Evolutionary conservation across 2,329 filamentous ascomycete genomes (phyloP), one percentile per base, ranked within the genome.

Genomic region (Penicillium polonicum): DNA sequence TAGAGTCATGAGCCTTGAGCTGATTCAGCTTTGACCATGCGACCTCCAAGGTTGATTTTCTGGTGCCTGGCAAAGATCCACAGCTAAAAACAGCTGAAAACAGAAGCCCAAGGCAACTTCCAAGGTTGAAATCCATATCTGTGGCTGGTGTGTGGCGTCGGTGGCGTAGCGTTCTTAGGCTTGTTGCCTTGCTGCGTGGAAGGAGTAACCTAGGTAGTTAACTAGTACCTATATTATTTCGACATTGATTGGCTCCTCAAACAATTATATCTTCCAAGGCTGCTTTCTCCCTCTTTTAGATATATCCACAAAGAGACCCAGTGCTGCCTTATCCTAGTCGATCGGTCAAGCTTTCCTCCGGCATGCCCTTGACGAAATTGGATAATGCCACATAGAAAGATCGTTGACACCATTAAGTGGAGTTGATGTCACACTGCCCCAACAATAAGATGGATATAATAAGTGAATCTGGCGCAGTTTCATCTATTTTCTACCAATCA

Each of bases 1-100:
- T 61, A 55, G 58, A 63, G 65, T 52, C 65, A 67, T 68, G 51
- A 48, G 52, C 53, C 27, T 27, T 52, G 44, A 43, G 17, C 36
- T 42, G 23, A 52, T 21, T 5, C 25, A 41, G 39, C 15, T 19
- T 35, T 48, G 48, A 59, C 62, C 62, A 64, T 63, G 33, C 17
- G 25, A 41, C 4, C 5, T 39, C 4, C n/a, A 38, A 38, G 17
- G 9, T 50, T 23, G 19, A n/a, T 29, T 17, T 17, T 19, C n/a
- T 17, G 43, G 19, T 46, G 42, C 21, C 52, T 50, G 19, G 15
- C 10, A 52, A 8, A 21, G 25, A 38, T 17, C 52, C 15, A 27
- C 12, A 21, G 48, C 48, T 38, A 48, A 43, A 43, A 27, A 12
- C 13, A 23, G 15, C 48, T 52, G 54, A 44, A 23, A 21, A 17